Percentiles rank a stretch among this genome's conserved stretches.
Evolutionary conservation across 1,139 yeast species (phyloP).

Genomic region (Magnusiomyces paraingens): DNA sequence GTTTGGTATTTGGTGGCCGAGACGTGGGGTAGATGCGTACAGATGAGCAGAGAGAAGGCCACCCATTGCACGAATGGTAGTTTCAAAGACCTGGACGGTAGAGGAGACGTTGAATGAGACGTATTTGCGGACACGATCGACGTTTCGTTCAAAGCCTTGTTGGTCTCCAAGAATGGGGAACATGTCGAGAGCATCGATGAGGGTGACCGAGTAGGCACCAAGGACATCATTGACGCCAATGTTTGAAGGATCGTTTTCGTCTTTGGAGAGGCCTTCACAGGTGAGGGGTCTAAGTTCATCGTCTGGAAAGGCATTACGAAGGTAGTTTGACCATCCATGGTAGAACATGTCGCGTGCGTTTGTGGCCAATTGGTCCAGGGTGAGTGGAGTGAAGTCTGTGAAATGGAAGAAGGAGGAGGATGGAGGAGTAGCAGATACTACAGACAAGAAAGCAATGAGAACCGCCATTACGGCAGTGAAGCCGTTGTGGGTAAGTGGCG

Average conservation of each 20-base stretch:
- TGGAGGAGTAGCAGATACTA: no score
- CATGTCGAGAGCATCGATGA: constrained; percentile 75
- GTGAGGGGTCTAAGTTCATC: constrained; percentile 77
- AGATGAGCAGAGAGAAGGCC: constrained; percentile 74
- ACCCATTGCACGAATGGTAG: constrained; percentile 73
- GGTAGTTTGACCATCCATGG: constrained; percentile 75
- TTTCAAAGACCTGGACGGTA: constrained; percentile 80
- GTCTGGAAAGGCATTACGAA: constrained; percentile 65
- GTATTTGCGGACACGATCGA: constrained; percentile 41
- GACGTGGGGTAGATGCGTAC: constrained; percentile 53
- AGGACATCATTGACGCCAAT: constrained; percentile 70
- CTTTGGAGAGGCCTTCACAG: constrained; percentile 66
- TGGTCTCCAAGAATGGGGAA: constrained; percentile 65
- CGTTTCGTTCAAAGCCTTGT: constrained; percentile 45
- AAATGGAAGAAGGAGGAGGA: no score
- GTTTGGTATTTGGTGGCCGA: constrained; percentile 38
- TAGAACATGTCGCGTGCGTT: constrained; percentile 41
- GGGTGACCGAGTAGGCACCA: constrained; percentile 75
- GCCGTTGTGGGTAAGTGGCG: no score
- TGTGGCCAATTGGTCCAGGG: no score
- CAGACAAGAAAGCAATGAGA: no score
- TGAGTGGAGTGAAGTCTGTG: no score
- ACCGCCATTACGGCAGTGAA: no score
- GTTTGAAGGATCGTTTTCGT: constrained; percentile 46
- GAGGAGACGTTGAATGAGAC: constrained; percentile 55